These are phyloP conservation scores for Maudiozyma barnettii DNA, from an alignment of 805 yeast species.

Conservation along the genomic window DNA sequence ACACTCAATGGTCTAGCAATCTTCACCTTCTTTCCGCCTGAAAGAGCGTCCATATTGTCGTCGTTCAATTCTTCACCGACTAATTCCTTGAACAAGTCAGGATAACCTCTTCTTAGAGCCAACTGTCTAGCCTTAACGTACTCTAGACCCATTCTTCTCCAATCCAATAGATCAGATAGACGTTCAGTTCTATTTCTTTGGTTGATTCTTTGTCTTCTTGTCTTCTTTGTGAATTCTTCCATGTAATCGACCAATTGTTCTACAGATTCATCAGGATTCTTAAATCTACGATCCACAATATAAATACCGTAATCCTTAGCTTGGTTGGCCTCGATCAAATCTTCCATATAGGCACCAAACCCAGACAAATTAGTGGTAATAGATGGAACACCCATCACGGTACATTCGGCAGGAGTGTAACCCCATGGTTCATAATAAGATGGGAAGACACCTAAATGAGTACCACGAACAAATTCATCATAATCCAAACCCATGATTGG, in stretches of 20 bases:
- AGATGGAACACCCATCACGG: slow-evolving; percentile 98
- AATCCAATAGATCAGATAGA: slow-evolving; percentile 82
- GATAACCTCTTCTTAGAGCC: slow-evolving; percentile 88
- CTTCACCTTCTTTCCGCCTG: slow-evolving; percentile 44
- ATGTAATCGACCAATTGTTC: slow-evolving; percentile 81
- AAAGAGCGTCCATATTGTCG: slow-evolving; percentile 23
- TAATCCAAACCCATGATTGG: slow-evolving; percentile 90
- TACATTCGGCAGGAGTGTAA: slow-evolving; percentile 97
- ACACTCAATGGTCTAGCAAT: slow-evolving; percentile 87
- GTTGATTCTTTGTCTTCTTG: slow-evolving; percentile 94
- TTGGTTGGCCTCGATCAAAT: slow-evolving; percentile 68
- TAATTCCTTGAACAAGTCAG: slow-evolving; percentile 54
- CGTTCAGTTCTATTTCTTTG: slow-evolving; percentile 97
- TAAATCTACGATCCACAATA: slow-evolving; percentile 88
- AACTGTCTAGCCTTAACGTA: slow-evolving; percentile 90
- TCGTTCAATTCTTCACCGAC: slow-evolving; percentile 26
- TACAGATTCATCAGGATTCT: slow-evolving; percentile 86
- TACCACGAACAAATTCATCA: slow-evolving; percentile 96
- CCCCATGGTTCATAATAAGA: slow-evolving; percentile 99
- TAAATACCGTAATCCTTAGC: slow-evolving; percentile 94
- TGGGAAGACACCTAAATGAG: slow-evolving; percentile 97
- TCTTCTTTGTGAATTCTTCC: slow-evolving; percentile 80
- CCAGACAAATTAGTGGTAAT: slow-evolving; percentile 94
- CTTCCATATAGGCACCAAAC: slow-evolving; percentile 98
- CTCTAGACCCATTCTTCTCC: slow-evolving; percentile 98